Evolutionary conservation across 106 monocot species (phyloP).

Genomic region (Dendrobium chrysotoxum): DNA sequence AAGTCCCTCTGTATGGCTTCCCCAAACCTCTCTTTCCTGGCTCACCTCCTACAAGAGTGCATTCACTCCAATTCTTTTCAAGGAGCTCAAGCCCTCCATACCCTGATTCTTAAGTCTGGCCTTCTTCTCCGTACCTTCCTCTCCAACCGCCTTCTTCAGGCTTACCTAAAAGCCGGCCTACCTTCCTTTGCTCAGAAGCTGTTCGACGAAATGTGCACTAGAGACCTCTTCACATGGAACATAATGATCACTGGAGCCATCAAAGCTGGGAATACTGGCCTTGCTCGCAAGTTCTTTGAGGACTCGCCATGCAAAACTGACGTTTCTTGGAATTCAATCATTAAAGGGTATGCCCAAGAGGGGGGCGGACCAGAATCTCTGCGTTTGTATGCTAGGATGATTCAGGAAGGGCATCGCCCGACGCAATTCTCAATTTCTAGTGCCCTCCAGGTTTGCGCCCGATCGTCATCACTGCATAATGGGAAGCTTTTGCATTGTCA

Average conservation of each 20-base stretch:
- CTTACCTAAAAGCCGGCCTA: neutral
- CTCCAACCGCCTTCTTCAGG: neutral
- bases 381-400: neutral
- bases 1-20: neutral
- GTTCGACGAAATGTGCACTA: neutral
- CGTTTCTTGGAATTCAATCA: neutral
- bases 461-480: neutral
- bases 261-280: neutral
- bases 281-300: conserved; percentile 1
- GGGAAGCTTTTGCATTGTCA: conserved; percentile 2
- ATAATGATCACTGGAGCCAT: neutral
- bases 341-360: neutral
- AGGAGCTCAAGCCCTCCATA: neutral
- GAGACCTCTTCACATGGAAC: conserved; percentile 1
- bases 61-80: neutral
- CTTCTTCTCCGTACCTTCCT: neutral
- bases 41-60: neutral
- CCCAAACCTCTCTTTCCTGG: neutral
- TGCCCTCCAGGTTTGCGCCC: neutral
- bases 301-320: neutral
- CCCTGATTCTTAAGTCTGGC: neutral
- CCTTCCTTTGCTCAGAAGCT: neutral
- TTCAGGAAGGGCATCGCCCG: neutral
- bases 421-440: neutral
- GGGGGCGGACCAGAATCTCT: neutral